Evolutionary conservation across 1,284 basidiomycete genomes (phyloP), one percentile per base, ranked within the genome.

Genomic region (Apiotrichum gracile): DNA sequence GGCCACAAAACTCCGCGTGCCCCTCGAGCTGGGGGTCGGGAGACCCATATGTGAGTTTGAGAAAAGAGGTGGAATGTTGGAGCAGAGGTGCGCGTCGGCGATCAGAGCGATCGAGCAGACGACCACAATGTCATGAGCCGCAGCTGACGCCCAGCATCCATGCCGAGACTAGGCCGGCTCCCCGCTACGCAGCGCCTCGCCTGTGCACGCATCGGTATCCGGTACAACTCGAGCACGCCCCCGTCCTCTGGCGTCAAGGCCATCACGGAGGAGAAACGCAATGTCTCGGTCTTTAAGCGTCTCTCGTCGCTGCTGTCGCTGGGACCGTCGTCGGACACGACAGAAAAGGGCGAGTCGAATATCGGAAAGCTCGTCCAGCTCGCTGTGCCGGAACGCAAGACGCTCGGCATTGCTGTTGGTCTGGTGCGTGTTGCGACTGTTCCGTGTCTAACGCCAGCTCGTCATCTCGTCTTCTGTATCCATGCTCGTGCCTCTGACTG

Each of bases 401-500:
- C 85, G 3, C 78, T 94, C 5, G 63, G 80, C 0, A 79, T 84
- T 27, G 91, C 91, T 9, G 78, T 91, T 49, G 86, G 75, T 78
- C 60, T 80, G 49, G 77, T 78, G 53, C 51, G 77, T 5, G 17
- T 21, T 13, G 5, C 10, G 22, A 38, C 46, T 13, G 43, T 34
- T 72, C 85, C 41, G 76, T 86, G 16, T 66, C 86, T 26, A 19
- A 33, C 38, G 5, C 0, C 52, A 73, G 66, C 63, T 77, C 22
- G 48, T 76, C 33, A 61, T 77, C 16, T 74, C 73, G 8, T 73
- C 70, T 40, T 72, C 74, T 3, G 90, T 98, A 14, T 88, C 91
- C 10, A 88, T 97, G 83, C 86, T 86, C 57, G 82, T 96, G 12
- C 92, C 92, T 0, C 83, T 94, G 63, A 89, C 90, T 1, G 85